Conservation (phyloP, 2,329 filamentous ascomycete genomes). For the Colletotrichum theobromicola region DNA sequence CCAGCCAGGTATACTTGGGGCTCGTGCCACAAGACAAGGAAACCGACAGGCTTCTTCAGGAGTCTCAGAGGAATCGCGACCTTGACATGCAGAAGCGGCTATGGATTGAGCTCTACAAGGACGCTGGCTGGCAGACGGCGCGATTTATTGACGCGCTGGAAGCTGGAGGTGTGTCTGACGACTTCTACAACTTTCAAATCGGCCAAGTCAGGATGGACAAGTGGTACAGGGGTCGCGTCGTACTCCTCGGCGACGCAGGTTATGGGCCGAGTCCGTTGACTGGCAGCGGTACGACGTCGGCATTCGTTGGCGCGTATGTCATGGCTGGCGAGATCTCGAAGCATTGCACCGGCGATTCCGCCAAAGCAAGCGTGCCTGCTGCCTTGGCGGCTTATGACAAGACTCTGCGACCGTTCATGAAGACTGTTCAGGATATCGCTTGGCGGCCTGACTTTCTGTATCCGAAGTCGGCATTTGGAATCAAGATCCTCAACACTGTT, state of each 20-base stretch:
- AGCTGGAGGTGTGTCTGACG: slow-evolving; percentile 39
- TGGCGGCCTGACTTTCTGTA: not conserved
- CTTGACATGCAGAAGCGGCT: slow-evolving; percentile 27
- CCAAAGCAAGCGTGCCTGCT: slow-evolving; percentile 24
- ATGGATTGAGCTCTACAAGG: slow-evolving; percentile 35
- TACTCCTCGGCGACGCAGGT: slow-evolving; percentile 59
- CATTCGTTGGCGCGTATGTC: slow-evolving; percentile 57
- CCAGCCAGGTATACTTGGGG: slow-evolving; percentile 14
- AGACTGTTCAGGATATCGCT: slow-evolving; percentile 39
- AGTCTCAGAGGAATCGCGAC: slow-evolving; percentile 4
- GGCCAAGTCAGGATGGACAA: slow-evolving; percentile 48
- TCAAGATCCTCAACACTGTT: slow-evolving; percentile 3
- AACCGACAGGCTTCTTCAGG: not conserved
- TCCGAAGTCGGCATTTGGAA: slow-evolving; percentile 11
- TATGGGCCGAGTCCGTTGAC: slow-evolving; percentile 51
- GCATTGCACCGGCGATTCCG: slow-evolving; percentile 16
- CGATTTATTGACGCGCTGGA: slow-evolving; percentile 38
- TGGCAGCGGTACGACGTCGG: slow-evolving; percentile 56
- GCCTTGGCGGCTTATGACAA: slow-evolving; percentile 49
- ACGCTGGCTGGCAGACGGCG: slow-evolving; percentile 46
- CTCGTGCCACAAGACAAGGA: not conserved
- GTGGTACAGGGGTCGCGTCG: slow-evolving; percentile 53
- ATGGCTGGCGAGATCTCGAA: slow-evolving; percentile 58
- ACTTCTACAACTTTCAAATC: slow-evolving; percentile 52
- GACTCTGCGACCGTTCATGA: slow-evolving; percentile 49